Evolutionary conservation across 495 filamentous ascomycete species (phyloP).

Genomic region (Aspergillus incahuasiensis): DNA sequence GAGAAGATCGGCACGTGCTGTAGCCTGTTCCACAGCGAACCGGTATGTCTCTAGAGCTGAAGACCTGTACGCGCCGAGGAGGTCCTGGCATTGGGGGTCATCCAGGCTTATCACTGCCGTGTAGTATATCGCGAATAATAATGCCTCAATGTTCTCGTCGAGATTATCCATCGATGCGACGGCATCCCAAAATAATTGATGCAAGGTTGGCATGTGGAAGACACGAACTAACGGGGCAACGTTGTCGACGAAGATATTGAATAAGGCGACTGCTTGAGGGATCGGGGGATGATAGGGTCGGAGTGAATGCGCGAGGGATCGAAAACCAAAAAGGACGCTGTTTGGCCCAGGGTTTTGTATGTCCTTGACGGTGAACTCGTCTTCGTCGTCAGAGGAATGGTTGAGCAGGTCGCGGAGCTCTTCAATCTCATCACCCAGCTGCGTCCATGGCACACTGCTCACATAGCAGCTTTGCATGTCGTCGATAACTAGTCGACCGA

Average conservation of each 20-base stretch:
- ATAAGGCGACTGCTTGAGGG: slow-evolving; percentile 27
- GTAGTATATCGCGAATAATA: slow-evolving; percentile 45
- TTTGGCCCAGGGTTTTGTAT: slow-evolving; percentile 22
- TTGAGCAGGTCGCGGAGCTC: slow-evolving; percentile 16
- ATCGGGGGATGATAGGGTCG: slow-evolving; percentile 19
- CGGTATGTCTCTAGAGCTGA: slow-evolving; percentile 26
- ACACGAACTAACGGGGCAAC: slow-evolving; percentile 42
- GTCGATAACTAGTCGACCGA: not conserved
- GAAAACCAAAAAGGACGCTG: slow-evolving; percentile 1
- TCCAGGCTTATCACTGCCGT: slow-evolving; percentile 32
- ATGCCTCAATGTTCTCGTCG: slow-evolving; percentile 29
- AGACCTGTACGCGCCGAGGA: slow-evolving; percentile 22
- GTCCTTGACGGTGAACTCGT: slow-evolving; percentile 8
- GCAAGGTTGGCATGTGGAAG: slow-evolving; percentile 39
- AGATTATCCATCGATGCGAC: slow-evolving; percentile 31
- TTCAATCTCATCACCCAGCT: slow-evolving; percentile 10
- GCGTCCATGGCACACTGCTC: not conserved
- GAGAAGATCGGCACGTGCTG: slow-evolving; percentile 26
- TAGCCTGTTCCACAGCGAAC: slow-evolving; percentile 27
- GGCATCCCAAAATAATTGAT: slow-evolving; percentile 30
- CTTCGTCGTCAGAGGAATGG: slow-evolving; percentile 8
- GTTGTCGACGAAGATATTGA: slow-evolving; percentile 26
- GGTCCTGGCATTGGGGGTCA: slow-evolving; percentile 20
- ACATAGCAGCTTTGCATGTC: slow-evolving; percentile 6
- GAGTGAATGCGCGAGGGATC: slow-evolving; percentile 14